phyloP scores from a whole-genome alignment of 768 basidiomycete species.

The Lyophyllum decastes region DNA sequence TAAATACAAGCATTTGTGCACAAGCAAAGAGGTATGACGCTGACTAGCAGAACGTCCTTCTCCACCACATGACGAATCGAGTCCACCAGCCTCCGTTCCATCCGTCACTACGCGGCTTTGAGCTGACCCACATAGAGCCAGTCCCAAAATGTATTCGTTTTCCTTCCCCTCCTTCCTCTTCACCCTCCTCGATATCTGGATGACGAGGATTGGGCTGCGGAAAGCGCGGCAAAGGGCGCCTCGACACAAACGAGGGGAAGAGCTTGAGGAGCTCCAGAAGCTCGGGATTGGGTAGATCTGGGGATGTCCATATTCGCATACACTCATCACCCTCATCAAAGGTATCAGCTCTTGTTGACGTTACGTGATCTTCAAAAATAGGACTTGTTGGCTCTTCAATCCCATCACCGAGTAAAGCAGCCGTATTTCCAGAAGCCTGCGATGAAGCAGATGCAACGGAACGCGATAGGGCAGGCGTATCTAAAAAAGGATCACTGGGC shows the following conservation, averaged over 20 bases:
- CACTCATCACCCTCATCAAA: conserved; percentile 41
- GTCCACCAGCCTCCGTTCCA: conserved; percentile 84
- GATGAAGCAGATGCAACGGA: conserved; percentile 58
- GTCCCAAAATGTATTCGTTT: conserved; percentile 74
- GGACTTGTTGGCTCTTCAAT: conserved; percentile 45
- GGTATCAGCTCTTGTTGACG: conserved; percentile 31
- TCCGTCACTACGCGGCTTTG: conserved; percentile 55
- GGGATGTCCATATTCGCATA: conserved; percentile 79
- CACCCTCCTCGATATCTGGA: conserved; percentile 72
- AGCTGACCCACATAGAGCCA: conserved; percentile 80
- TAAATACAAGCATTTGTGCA: conserved; percentile 19
- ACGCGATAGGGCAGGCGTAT: conserved; percentile 62
- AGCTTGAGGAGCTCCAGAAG: conserved; percentile 63
- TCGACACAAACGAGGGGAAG: conserved; percentile 78
- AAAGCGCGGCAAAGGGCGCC: conserved; percentile 75
- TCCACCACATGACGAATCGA: conserved; percentile 78
- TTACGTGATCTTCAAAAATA: conserved; percentile 35
- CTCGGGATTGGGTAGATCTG: conserved; percentile 79
- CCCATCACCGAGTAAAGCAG: conserved; percentile 32
- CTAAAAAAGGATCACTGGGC: conserved; percentile 79
- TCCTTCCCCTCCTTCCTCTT: conserved; percentile 53
- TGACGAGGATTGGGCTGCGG: conserved; percentile 40
- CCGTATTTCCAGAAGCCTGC: conserved; percentile 39
- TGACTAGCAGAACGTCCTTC: conserved; percentile 69
- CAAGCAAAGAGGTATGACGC: conserved; percentile 3